Evolutionary conservation across 768 basidiomycete species (phyloP), one percentile per base, ranked within the genome.

Genomic region (Tricholoma terreum): DNA sequence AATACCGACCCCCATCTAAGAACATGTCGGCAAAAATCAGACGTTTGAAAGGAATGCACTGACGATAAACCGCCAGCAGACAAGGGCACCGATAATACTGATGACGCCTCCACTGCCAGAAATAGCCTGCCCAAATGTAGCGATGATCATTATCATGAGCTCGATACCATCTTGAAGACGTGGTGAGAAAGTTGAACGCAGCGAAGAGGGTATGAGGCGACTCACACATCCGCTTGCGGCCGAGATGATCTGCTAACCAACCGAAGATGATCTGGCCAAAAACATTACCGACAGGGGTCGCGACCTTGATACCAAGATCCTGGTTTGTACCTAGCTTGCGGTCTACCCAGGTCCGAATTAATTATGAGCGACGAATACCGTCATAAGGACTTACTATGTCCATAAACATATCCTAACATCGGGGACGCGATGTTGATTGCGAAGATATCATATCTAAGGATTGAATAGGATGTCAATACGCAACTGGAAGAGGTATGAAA

Each of bases 371-470:
- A 52, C 24, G 19, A 24, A 4, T 17, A 36, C 50, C 49, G 46
- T 24, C 27, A 54, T 30, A 40, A 15, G 48, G 40, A 60, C 61
- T 27, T 50, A 74, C 74, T 63, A 14, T 68, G 54, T 45, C 84
- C 83, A 53, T 94, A 94, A 56, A 94, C 85, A 65, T 87, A 90
- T 22, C 87, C 90, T 56, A 96, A 73, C 91, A 95, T 94, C 0
- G 78, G 77, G 0, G 89, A 84, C 0, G 84, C 92, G 45, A 95
- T 90, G 71, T 87, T 92, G 74, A 95, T 95, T 6, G 91, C 89
- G 65, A 94, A 97, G 58, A 95, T 87, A 60, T 93, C 92, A 65
- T 91, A 91, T 57, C 83, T 84, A 55, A 15, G 8, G 30, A 24
- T 34, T 27, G 21, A 45, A 12, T 52, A 31, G 21, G 46, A 9